Percentiles rank a stretch among this genome's conserved stretches.
Evolutionary conservation across 768 basidiomycete species (phyloP).

Genomic region (Phanerodontia chrysosporium): DNA sequence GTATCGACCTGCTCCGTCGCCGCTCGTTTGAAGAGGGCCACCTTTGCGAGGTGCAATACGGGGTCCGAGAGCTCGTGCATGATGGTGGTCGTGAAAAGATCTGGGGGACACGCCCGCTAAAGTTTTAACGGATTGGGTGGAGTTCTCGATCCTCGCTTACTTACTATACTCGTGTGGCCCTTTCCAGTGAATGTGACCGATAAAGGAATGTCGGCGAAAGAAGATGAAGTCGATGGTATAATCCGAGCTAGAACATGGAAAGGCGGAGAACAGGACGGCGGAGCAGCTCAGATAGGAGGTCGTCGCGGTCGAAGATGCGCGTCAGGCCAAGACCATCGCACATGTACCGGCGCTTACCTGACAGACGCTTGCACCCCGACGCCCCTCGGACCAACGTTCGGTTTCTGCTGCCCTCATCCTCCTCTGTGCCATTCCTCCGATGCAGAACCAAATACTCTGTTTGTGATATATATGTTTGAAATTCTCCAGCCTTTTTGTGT

Average conservation of each 20-base stretch:
- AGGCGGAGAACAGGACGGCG: neutral
- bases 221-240: neutral
- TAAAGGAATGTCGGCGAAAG: neutral
- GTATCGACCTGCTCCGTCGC: slow-evolving; percentile 31
- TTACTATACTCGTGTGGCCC: neutral
- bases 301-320: neutral
- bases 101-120: neutral
- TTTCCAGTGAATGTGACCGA: neutral
- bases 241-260: neutral
- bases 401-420: no score
- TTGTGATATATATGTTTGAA: no score
- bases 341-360: neutral
- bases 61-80: slow-evolving; percentile 15
- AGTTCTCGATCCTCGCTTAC: neutral
- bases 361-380: no score
- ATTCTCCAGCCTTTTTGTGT: no score
- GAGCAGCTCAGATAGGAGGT: neutral
- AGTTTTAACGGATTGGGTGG: neutral
- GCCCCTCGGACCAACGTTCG: no score
- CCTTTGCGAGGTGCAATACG: slow-evolving; percentile 10
- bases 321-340: neutral
- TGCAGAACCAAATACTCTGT: no score
- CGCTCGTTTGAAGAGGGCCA: slow-evolving; percentile 11
- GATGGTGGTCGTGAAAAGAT: slow-evolving; percentile 6
- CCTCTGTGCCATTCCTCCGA: no score